Conservation (phyloP, 2,329 filamentous ascomycete species). For the Fusarium clavum region DNA sequence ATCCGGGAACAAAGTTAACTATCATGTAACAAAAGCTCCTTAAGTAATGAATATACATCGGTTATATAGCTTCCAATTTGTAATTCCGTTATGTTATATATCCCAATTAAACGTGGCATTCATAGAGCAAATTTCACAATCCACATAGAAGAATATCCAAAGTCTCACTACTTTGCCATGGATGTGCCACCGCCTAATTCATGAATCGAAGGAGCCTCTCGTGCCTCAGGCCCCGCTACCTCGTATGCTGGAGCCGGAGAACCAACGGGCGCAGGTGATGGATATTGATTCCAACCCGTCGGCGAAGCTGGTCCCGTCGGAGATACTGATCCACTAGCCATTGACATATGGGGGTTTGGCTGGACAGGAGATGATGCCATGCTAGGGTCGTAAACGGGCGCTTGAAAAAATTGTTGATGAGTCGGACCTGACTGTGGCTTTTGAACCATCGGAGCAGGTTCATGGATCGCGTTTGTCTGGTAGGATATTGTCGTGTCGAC, state of each 20-base stretch:
- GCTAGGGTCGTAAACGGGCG: not conserved
- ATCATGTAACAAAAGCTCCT: too few species aligned
- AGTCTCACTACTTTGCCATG: not conserved
- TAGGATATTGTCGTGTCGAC: not conserved
- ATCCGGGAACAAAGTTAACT: too few species aligned
- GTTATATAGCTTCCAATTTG: too few species aligned
- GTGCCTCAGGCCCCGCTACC: not conserved
- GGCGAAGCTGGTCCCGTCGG: not conserved
- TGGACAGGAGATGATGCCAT: not conserved
- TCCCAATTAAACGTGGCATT: too few species aligned
- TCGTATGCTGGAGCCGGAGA: constrained; percentile 3
- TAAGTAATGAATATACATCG: too few species aligned
- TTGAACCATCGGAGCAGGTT: not conserved
- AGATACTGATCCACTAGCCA: not conserved
- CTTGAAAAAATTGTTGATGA: not conserved
- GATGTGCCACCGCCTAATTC: not conserved
- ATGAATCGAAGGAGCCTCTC: not conserved
- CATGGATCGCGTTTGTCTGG: not conserved
- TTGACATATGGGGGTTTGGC: not conserved
- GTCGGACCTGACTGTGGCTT: not conserved
- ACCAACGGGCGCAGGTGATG: not conserved
- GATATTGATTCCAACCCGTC: not conserved
- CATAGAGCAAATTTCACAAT: too few species aligned
- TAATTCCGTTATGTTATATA: too few species aligned
- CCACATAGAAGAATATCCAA: too few species aligned